Evolutionary conservation across 495 filamentous ascomycete species (phyloP), one percentile per base, ranked within the genome.

Genomic region (Melanomma pulvis-pyrius): DNA sequence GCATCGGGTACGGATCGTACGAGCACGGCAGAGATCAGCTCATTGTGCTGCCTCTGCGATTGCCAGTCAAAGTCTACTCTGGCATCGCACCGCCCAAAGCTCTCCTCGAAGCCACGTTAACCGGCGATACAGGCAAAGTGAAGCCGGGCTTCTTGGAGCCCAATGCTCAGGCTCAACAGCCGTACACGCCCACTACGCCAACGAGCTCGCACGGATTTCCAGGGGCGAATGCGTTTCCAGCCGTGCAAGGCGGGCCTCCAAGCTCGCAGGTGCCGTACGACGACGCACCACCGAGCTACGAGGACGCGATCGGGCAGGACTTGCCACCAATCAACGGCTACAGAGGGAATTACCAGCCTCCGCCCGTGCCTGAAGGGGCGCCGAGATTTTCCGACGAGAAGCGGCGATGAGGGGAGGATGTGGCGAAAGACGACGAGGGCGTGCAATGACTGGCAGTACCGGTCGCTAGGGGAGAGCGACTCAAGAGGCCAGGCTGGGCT

Each of bases 11-110:
- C 71, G 83, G 86, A 17, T 77, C 75, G 11, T 72, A 67, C 55
- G 53, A 71, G 48, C 67, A 69, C 51, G 69, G 68, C 49, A 46
- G 62, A 66, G 28, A 77, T 77, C 90, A 93, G 73, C 78, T 86
- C 44, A 83, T 91, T 26, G 81, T 90, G 62, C 84, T 96, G 5
- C 88, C 91, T 21, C 80, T 98, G 21, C 82, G 87, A 58, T 87
- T 97, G 75, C 87, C 87, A 65, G 82, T 94, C 63, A 79, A 91
- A 48, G 85, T 98, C 50, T 96, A 84, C 76, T 96, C 92, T n/a
- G 94, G 94, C 72, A 92, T 97, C 47, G 78, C 82, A n/a, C 93
- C 93, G 0, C 92, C 92, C 2, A 76, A 82, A 41, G 87, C 86
- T 34, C 86, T 97, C 13, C 74, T 96, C 58, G 84, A 90, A 59